Evolutionary conservation across 192 early-diverging fungal species (phyloP), one percentile per base, ranked within the genome.

Genomic region (Anaeromyces robustus): DNA sequence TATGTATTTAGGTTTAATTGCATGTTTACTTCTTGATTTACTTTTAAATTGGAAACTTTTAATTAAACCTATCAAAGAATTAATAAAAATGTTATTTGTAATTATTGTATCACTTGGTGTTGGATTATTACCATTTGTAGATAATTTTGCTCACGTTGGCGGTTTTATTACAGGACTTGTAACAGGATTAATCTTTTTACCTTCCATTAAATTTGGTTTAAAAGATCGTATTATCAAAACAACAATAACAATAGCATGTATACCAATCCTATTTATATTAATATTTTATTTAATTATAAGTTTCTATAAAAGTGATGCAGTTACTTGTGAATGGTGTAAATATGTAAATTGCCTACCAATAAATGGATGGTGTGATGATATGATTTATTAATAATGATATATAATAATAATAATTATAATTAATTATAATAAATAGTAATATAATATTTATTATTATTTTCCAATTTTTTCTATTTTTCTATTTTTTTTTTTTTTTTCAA

Each of bases 81-180:
- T 95, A 22, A 80, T 86, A 41, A 93, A 93, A 82, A 84, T 95
- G 29, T 41, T 90, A 4, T 59, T 93, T n/a, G 86, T 89, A 77
- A 92, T 92, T 29, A 9, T 91, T 4, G 37, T 94, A 31, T 91
- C 92, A 6, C 87, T 96, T 80, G 85, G 88, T 12, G 82, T 95
- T 29, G 95, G 95, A 0, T 86, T 92, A 31, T 84, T 96, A 4
- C 94, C 94, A 2, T 90, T 86, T 83, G 81, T 94, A 29, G 95
- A 96, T 84, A 96, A 96, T 84, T 94, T 94, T 85, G 94, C 95
- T n/a, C 95, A 96, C 88, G 87, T 95, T 77, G 95, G 94, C 37
- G 93, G 94, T 5, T 94, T 92, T 82, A 81, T 92, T 34, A 84
- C 84, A 77, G 94, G 93, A 0, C 81, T 93, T 52, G 43, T 93